Conservation (phyloP, 1,139 yeast species). For the Geotrichum armillariae region DNA sequence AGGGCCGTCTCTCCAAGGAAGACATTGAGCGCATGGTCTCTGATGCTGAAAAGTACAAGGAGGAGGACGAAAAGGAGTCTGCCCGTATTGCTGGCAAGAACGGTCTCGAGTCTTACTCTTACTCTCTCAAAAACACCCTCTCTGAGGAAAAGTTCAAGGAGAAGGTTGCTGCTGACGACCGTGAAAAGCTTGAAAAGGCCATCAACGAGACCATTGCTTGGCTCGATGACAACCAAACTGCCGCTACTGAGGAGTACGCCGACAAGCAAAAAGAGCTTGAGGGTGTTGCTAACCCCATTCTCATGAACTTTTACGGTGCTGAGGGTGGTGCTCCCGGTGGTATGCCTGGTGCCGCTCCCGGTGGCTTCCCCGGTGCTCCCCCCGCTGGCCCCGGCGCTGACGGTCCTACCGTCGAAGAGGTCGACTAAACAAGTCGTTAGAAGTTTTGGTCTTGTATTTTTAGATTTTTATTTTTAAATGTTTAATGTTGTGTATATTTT, state of each 20-base stretch:
- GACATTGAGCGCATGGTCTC: slow-evolving; percentile 94
- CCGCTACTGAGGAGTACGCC: slow-evolving; percentile 80
- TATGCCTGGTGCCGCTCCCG: slow-evolving; percentile 54
- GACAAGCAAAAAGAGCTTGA: slow-evolving; percentile 94
- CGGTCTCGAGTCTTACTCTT: slow-evolving; percentile 89
- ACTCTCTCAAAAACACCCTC: slow-evolving; percentile 82
- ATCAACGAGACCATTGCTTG: slow-evolving; percentile 84
- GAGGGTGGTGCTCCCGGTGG: slow-evolving; percentile 58
- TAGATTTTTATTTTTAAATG: not conserved
- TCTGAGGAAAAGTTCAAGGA: slow-evolving; percentile 78
- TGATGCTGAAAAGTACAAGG: slow-evolving; percentile 85
- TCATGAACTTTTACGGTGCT: slow-evolving; percentile 78
- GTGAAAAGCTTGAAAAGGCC: slow-evolving; percentile 75
- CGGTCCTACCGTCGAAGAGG: slow-evolving; percentile 94
- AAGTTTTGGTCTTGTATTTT: not conserved
- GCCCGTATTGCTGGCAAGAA: slow-evolving; percentile 77
- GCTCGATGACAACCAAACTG: slow-evolving; percentile 88
- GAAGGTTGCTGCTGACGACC: slow-evolving; percentile 79
- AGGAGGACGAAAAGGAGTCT: slow-evolving; percentile 81
- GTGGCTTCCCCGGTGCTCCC: slow-evolving; percentile 63
- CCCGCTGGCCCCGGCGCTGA: slow-evolving; percentile 41
- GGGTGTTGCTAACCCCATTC: slow-evolving; percentile 90
- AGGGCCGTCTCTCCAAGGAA: slow-evolving; percentile 94
- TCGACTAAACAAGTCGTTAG: slow-evolving; percentile 54
- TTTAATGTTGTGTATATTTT: not conserved